These are phyloP conservation scores for Pleurotus sapidus DNA, from an alignment of 768 basidiomycete species.

Conservation along the genomic window DNA sequence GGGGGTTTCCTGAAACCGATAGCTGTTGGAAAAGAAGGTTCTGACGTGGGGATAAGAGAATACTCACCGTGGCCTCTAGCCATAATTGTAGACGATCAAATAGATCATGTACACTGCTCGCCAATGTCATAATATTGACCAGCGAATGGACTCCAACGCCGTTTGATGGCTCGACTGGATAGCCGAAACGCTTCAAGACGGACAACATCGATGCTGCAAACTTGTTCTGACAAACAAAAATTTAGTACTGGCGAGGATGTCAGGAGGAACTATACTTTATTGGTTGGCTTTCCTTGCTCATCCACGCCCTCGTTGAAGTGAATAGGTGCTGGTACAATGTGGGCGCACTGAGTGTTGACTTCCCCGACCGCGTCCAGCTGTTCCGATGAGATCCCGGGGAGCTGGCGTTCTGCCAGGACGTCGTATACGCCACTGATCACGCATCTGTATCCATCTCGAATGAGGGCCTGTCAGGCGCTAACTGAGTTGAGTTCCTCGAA, in stretches of 20 bases:
- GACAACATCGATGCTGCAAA: background rate
- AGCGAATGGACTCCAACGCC: constrained; percentile 2
- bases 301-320: background rate
- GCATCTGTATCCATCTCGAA: constrained; percentile 5
- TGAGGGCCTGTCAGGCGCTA: constrained; percentile 1
- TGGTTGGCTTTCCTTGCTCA: background rate
- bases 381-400: no score
- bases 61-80: constrained; percentile 5
- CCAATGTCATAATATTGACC: constrained; percentile 4
- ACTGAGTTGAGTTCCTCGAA: background rate
- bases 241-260: background rate
- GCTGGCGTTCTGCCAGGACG: background rate
- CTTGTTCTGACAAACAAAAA: background rate
- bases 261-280: background rate
- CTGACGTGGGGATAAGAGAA: background rate
- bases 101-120: background rate
- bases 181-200: background rate
- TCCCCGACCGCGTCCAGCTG: background rate
- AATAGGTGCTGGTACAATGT: background rate
- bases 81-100: constrained; percentile 1
- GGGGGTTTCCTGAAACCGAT: background rate
- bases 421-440: background rate
- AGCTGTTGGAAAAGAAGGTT: background rate
- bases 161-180: background rate
- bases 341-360: background rate